phyloP scores from a whole-genome alignment of 768 basidiomycete species.

The Hygrocybe coccinea region DNA sequence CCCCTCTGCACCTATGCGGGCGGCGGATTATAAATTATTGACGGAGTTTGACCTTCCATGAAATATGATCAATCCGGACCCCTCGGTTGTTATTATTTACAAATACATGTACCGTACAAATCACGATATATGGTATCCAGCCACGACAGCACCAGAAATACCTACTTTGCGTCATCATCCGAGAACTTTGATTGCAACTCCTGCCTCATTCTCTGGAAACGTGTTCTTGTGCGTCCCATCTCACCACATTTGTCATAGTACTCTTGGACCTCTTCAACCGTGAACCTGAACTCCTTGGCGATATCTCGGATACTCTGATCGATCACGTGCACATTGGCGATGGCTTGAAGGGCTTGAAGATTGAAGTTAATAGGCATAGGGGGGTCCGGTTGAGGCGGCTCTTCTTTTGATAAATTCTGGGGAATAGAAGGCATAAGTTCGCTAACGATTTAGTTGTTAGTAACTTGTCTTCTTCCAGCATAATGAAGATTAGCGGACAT shows the following conservation, averaged over 20 bases:
- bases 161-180: constrained; percentile 23
- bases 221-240: constrained; percentile 55
- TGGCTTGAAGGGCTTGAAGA: constrained; percentile 31
- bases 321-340: constrained; percentile 54
- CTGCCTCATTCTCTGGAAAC: constrained; percentile 67
- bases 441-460: constrained; percentile 10
- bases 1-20: constrained; percentile 74
- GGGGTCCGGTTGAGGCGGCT: constrained; percentile 3
- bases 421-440: constrained; percentile 9
- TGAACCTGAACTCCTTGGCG: constrained; percentile 65
- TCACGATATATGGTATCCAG: background rate
- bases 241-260: constrained; percentile 73
- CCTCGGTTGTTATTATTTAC: background rate
- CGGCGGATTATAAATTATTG: constrained; percentile 60
- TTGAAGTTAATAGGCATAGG: constrained; percentile 19
- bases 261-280: constrained; percentile 70
- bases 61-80: constrained; percentile 2
- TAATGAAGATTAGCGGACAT: constrained; percentile 26
- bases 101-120: background rate
- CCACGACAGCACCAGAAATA: background rate
- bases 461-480: background rate
- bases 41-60: constrained; percentile 55
- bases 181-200: constrained; percentile 37
- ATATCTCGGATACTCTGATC: constrained; percentile 64
- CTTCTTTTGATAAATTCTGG: background rate